Conservation (phyloP, 495 filamentous ascomycete genomes). For the Penicillium robsamsonii region DNA sequence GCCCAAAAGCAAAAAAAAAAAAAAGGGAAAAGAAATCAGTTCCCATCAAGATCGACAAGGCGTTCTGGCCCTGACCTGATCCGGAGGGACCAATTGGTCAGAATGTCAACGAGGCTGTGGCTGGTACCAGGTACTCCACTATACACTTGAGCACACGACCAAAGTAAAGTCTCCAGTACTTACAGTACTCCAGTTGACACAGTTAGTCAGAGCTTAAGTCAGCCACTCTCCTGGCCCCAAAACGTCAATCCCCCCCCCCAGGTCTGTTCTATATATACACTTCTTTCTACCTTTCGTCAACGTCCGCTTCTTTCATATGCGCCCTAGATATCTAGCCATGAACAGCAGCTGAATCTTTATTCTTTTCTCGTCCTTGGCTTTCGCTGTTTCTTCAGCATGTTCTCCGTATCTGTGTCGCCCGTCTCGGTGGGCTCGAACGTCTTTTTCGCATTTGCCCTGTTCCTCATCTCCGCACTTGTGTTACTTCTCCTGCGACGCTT, state of each 20-base stretch:
- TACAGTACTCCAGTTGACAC: neutral
- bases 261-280: conserved; percentile 14
- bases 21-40: neutral
- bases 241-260: conserved; percentile 23
- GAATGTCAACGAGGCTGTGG: neutral
- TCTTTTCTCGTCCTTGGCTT: conserved; percentile 5
- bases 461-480: conserved; percentile 70
- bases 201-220: conserved; percentile 27
- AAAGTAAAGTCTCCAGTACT: conserved; percentile 10
- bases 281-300: conserved; percentile 6
- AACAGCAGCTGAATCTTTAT: conserved; percentile 16
- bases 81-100: conserved; percentile 21
- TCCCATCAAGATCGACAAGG: conserved; percentile 17
- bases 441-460: conserved; percentile 68
- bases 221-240: conserved; percentile 26
- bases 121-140: conserved; percentile 17
- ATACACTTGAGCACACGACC: neutral
- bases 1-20: neutral
- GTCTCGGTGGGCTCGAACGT: conserved; percentile 63
- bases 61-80: conserved; percentile 25
- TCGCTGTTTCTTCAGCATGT: conserved; percentile 20
- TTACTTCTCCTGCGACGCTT: conserved; percentile 84
- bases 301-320: neutral
- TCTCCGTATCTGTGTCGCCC: conserved; percentile 31
- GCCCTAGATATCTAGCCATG: conserved; percentile 15